Base-by-base conservation (phyloP, 306 rosid genomes). In the Vigna angularis region DNA sequence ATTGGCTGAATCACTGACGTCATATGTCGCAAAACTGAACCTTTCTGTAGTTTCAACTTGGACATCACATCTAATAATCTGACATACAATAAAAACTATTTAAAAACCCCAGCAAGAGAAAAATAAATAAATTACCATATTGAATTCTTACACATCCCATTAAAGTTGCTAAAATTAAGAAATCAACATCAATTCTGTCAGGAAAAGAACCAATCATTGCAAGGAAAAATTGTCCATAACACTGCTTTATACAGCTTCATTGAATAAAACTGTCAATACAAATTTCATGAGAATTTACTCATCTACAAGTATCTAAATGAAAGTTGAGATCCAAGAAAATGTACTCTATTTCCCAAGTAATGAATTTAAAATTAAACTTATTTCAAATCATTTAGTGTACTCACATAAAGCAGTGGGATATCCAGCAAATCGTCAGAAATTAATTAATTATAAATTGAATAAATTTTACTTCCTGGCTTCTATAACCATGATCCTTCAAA, bases 11-110 rank as follows among this genome's bases (percentile, higher is more conserved):
- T 86, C 74, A 93, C 90, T 26, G 90, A 75, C 0, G 84, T 48
- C 97, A 95, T 95, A 82, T 93, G 93, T 81, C 93, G 85, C 18
- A 88, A 48, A 85, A 95, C 99, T 10, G 97, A 87, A 59, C 87
- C 82, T 87, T 91, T 95, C 67, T 88, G 90, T 47, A 95, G 91
- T 77, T 82, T 81, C 80, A 95, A 81, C 86, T 93, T 95, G 75
- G 94, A 81, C 56, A 95, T 93, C 63, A 93, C 67, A 70, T 95
- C 98, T 45, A 76, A 44, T 73, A 95, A 84, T 86, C 98, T 95
- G 92, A 81, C 74, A 81, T 11, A 20, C 55, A 74, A 78, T 73
- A 52, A 70, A 75, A 55, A 44, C 15, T 79, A 73, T 28, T 77
- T 56, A 48, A 76, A 57, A 65, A 40, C 50, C 26, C 32, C 32